Conservation (phyloP, 352 stramenopile species). For the Phytophthora ramorum region DNA sequence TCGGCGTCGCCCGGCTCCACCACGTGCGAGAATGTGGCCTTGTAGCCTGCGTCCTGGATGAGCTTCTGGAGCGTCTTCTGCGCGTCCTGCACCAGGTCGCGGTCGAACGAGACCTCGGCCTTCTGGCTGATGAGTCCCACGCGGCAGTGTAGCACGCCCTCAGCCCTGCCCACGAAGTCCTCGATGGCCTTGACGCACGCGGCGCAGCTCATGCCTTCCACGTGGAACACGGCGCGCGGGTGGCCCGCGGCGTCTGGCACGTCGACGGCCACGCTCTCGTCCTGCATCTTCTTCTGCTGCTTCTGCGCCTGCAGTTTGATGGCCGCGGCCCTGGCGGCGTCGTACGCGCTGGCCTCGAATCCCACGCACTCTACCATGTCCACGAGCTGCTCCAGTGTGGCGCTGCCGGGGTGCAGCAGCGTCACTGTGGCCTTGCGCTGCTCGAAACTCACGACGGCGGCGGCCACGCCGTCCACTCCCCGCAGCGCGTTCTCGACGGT, state of each 20-base stretch:
- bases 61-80: constrained; percentile 52
- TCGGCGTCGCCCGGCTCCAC: constrained; percentile 81
- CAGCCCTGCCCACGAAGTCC: constrained; percentile 67
- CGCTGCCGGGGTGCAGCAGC: constrained; percentile 48
- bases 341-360: constrained; percentile 65
- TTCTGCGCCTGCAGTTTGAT: constrained; percentile 54
- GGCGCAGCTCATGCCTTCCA: constrained; percentile 89
- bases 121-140: constrained; percentile 89
- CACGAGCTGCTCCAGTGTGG: constrained; percentile 68
- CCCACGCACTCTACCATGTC: constrained; percentile 85
- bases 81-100: constrained; percentile 68
- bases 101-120: constrained; percentile 85
- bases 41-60: constrained; percentile 50
- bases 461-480: constrained; percentile 76
- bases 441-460: constrained; percentile 77
- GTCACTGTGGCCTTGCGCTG: constrained; percentile 71
- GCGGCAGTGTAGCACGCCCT: constrained; percentile 78
- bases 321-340: constrained; percentile 58
- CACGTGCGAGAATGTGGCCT: constrained; percentile 76
- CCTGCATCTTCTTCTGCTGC: constrained; percentile 40
- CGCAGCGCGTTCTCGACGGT: constrained; percentile 89
- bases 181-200: constrained; percentile 90
- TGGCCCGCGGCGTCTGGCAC: constrained; percentile 45
- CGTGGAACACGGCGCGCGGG: constrained; percentile 81
- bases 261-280: constrained; percentile 40